Evolutionary conservation across 805 yeast genomes (phyloP).

Genomic region (Candida manassasensis): DNA sequence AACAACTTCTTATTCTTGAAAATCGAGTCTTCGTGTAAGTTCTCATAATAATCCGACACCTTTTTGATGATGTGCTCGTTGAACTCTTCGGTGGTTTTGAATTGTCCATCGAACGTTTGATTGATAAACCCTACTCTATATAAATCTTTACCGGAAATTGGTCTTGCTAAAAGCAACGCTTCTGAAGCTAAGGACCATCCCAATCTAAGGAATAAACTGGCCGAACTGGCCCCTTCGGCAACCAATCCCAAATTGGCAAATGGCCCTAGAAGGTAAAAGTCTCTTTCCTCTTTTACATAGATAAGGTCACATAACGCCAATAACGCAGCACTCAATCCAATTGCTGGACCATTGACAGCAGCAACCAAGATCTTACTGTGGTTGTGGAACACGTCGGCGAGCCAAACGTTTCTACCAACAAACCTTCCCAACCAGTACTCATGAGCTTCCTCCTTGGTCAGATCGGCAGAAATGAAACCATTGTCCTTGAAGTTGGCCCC

Average conservation of each 20-base stretch:
- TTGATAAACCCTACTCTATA: conserved; percentile 56
- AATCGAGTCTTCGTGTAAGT: conserved; percentile 42
- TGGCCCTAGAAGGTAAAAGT: conserved; percentile 62
- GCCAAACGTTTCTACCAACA: conserved; percentile 64
- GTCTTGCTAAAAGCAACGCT: conserved; percentile 65
- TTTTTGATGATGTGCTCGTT: conserved; percentile 36
- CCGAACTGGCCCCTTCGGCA: conserved; percentile 74
- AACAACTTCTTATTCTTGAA: conserved; percentile 38
- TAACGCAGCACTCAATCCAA: conserved; percentile 73
- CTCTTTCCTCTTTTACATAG: conserved; percentile 56
- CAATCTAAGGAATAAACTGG: conserved; percentile 61
- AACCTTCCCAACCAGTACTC: conserved; percentile 52
- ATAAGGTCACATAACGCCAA: conserved; percentile 74
- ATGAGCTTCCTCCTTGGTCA: conserved; percentile 23
- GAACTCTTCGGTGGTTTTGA: conserved; percentile 35
- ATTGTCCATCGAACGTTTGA: conserved; percentile 43
- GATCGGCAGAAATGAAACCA: conserved; percentile 19
- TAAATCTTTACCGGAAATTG: conserved; percentile 58
- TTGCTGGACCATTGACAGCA: conserved; percentile 82
- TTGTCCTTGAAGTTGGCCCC: conserved; percentile 68
- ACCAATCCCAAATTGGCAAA: conserved; percentile 80
- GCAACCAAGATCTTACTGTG: conserved; percentile 68
- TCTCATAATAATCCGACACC: conserved; percentile 29
- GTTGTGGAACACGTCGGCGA: conserved; percentile 62
- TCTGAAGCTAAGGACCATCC: conserved; percentile 73